phyloP scores from a whole-genome alignment of 805 yeast genomes.

The Wickerhamiella shivajii region DNA sequence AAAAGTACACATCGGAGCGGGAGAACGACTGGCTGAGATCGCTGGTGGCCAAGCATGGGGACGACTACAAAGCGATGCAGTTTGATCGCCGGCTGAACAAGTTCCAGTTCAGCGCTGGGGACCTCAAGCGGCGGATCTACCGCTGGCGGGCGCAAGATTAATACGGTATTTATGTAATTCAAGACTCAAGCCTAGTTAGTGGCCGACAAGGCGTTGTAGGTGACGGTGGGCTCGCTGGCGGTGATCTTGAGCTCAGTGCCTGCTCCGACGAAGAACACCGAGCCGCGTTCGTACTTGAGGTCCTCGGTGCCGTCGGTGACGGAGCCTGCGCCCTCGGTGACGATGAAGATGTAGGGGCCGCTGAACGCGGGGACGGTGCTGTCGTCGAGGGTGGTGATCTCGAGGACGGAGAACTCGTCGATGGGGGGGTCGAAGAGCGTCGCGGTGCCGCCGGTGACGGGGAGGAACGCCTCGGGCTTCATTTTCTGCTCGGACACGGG shows the following conservation, averaged over 20 bases:
- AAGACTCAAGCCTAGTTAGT: neutral
- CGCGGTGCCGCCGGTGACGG: conserved; percentile 25
- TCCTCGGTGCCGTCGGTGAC: conserved; percentile 30
- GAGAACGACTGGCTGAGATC: conserved; percentile 59
- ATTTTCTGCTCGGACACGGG: conserved; percentile 89
- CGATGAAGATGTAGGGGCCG: conserved; percentile 81
- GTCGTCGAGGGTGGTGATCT: conserved; percentile 41
- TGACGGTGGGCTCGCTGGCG: conserved; percentile 36
- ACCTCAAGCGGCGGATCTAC: conserved; percentile 51
- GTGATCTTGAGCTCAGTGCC: conserved; percentile 45
- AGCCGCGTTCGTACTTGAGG: conserved; percentile 50
- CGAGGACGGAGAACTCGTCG: conserved; percentile 88
- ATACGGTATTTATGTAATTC: neutral
- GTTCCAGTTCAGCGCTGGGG: conserved; percentile 75
- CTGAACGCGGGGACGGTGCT: conserved; percentile 43
- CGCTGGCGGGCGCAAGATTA: conserved; percentile 43
- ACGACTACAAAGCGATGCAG: conserved; percentile 76
- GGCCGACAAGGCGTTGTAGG: conserved; percentile 69
- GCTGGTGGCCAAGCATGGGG: conserved; percentile 67
- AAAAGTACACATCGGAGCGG: conserved; percentile 40
- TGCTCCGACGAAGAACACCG: conserved; percentile 76
- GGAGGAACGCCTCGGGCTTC: conserved; percentile 42
- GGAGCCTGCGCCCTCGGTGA: conserved; percentile 67
- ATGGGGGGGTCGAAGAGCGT: conserved; percentile 85
- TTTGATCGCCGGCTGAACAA: conserved; percentile 80